Evolutionary conservation across 2,329 filamentous ascomycete species (phyloP), one percentile per base, ranked within the genome.

Genomic region (Microsporum audouinii): DNA sequence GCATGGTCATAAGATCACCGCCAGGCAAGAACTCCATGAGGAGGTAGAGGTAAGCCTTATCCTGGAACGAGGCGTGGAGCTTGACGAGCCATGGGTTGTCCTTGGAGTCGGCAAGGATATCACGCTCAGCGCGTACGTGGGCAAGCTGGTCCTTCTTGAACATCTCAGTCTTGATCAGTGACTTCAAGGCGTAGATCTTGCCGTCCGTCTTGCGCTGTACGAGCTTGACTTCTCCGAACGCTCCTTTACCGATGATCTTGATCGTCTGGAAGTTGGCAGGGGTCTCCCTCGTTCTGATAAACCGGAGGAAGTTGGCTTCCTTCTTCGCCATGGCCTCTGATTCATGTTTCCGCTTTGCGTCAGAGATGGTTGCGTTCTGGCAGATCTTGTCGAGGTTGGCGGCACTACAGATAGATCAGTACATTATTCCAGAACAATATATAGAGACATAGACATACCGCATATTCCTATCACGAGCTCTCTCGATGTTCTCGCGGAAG

Each of bases 21-120:
- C 94, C 94, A 5, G 94, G 94, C 74, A 99, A 82, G 77, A 97
- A 99, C 77, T 99, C 94, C 94, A 99, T 99, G 64, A 99, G 81
- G 87, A 99, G 94, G 79, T 99, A 99, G 39, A 99, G 80, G 78
- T 96, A 99, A 66, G 94, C 92, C 53, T 84, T 82, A 73, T 99
- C 94, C 76, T 99, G 94, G 80, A 99, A 99, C 0, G 94, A 97
- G 10, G 94, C 96, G 78, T 89, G 95, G 64, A 99, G 85, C 81
- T 96, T 99, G 69, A 99, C 94, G 14, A 99, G 89, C 94, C 94
- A 99, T 3, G 94, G 92, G 72, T 94, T 97, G 81, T 99, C 94
- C n/a, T 78, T 78, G 39, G 92, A 95, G 75, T 99, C 95, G 64
- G 94, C 94, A 65, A 99, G 80, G 68, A 99, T 97, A 74, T 99